These are phyloP conservation scores for Ceratobasidium sp. DNA, from an alignment of 1,284 basidiomycete species.

Conservation along the genomic window DNA sequence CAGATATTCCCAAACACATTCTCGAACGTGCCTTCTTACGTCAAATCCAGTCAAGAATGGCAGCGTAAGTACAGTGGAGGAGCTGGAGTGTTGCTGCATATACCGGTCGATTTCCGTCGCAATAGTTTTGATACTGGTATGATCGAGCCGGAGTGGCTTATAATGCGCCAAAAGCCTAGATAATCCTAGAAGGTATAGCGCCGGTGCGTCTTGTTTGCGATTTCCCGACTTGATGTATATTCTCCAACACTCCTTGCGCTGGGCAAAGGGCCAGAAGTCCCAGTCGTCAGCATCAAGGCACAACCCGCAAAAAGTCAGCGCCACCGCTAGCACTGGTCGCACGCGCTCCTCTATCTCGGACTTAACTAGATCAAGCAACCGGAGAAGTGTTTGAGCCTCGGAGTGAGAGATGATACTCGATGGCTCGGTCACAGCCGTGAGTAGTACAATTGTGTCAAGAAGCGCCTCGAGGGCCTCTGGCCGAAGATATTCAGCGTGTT, in stretches of 20 bases:
- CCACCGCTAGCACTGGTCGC: neutral
- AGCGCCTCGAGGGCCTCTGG: constrained; percentile 11
- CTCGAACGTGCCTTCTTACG: constrained; percentile 32
- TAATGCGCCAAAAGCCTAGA: constrained; percentile 13
- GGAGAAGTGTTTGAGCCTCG: neutral
- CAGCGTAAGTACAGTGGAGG: neutral
- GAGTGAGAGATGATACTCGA: neutral
- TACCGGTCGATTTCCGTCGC: constrained; percentile 4
- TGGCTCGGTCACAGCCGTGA: neutral
- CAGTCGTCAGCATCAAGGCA: constrained; percentile 2
- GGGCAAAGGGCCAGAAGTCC: neutral
- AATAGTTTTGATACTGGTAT: constrained; percentile 24
- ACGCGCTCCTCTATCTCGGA: neutral
- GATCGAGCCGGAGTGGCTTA: neutral
- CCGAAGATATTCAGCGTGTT: neutral
- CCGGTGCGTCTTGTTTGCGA: neutral
- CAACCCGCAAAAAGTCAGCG: constrained; percentile 17
- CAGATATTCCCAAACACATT: constrained; percentile 6
- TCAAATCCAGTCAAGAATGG: neutral
- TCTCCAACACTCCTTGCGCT: constrained; percentile 8
- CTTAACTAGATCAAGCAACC: neutral
- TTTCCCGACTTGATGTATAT: neutral
- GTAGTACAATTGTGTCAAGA: neutral
- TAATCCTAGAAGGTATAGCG: neutral
- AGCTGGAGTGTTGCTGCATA: neutral